Evolutionary conservation across 106 monocot genomes (phyloP).

Genomic region (Allium sativum): DNA sequence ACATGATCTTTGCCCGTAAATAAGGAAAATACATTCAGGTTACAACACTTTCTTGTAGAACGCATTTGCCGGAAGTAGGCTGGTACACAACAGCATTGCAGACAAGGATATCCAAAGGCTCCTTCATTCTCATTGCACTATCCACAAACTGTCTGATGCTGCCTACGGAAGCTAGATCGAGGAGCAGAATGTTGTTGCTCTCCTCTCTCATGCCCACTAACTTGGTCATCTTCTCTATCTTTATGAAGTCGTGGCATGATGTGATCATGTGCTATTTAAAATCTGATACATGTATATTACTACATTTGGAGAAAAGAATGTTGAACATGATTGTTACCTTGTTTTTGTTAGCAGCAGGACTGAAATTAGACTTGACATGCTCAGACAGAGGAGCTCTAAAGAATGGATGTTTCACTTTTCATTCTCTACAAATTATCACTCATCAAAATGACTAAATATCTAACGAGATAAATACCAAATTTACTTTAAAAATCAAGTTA

Average conservation of each 20-base stretch:
- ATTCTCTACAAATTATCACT: constrained; percentile 25
- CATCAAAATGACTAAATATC: neutral
- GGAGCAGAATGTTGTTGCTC: constrained; percentile 74
- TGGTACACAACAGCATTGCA: constrained; percentile 91
- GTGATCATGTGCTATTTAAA: constrained; percentile 82
- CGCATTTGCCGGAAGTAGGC: constrained; percentile 64
- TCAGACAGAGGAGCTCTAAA: constrained; percentile 49
- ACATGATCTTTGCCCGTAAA: too few relatives aligned
- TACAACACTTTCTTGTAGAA: too few relatives aligned
- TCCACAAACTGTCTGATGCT: constrained; percentile 76
- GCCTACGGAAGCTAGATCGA: constrained; percentile 85
- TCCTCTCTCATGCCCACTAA: constrained; percentile 75
- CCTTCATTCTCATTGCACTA: constrained; percentile 36
- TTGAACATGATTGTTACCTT: constrained; percentile 5
- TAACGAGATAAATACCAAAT: too few relatives aligned
- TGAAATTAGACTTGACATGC: constrained; percentile 26
- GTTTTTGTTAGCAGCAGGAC: constrained; percentile 16
- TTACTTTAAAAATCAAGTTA: neutral
- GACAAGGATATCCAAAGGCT: constrained; percentile 67
- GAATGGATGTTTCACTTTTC: constrained; percentile 40
- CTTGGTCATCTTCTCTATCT: constrained; percentile 72
- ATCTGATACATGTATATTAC: too few relatives aligned
- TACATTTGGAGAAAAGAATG: too few relatives aligned
- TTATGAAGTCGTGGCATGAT: constrained; percentile 96
- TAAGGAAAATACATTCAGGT: too few relatives aligned